Conservation (phyloP, 768 basidiomycete genomes). For the Termitomyces titanicus region DNA sequence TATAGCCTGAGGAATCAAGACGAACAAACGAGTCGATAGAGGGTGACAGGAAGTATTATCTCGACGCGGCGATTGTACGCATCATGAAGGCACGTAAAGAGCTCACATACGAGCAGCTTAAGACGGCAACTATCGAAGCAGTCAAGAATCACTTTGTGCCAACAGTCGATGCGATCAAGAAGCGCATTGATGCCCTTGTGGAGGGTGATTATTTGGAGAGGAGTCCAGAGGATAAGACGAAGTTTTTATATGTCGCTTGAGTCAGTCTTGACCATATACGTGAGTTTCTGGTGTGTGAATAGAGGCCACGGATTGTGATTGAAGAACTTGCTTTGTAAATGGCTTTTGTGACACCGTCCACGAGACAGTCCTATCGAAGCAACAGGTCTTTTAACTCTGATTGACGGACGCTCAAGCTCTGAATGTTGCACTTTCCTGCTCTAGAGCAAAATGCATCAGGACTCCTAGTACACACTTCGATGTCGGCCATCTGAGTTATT, state of each 20-base stretch:
- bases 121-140: slow-evolving; percentile 79
- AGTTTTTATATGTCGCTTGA: slow-evolving; percentile 79
- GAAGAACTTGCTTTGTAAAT: background rate
- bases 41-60: slow-evolving; percentile 76
- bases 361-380: too few relatives aligned
- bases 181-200: slow-evolving; percentile 75
- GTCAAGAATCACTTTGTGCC: slow-evolving; percentile 88
- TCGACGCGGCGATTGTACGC: slow-evolving; percentile 95
- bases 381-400: too few relatives aligned
- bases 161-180: slow-evolving; percentile 81
- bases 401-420: too few relatives aligned
- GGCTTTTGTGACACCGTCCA: too few relatives aligned
- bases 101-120: slow-evolving; percentile 73
- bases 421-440: too few relatives aligned
- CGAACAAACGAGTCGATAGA: slow-evolving; percentile 83
- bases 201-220: slow-evolving; percentile 85
- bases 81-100: slow-evolving; percentile 94
- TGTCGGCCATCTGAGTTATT: too few relatives aligned
- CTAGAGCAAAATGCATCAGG: too few relatives aligned
- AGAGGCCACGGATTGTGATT: background rate
- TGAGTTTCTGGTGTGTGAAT: background rate
- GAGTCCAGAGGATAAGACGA: slow-evolving; percentile 65
- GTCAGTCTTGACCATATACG: too few relatives aligned
- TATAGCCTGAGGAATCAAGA: slow-evolving; percentile 81
- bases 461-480: too few relatives aligned